A percentile compares a stretch with the other conserved stretches of the same genome.
These are phyloP conservation scores for Phycomyces nitens DNA, from an alignment of 192 early-diverging fungal species.

Conservation along the genomic window DNA sequence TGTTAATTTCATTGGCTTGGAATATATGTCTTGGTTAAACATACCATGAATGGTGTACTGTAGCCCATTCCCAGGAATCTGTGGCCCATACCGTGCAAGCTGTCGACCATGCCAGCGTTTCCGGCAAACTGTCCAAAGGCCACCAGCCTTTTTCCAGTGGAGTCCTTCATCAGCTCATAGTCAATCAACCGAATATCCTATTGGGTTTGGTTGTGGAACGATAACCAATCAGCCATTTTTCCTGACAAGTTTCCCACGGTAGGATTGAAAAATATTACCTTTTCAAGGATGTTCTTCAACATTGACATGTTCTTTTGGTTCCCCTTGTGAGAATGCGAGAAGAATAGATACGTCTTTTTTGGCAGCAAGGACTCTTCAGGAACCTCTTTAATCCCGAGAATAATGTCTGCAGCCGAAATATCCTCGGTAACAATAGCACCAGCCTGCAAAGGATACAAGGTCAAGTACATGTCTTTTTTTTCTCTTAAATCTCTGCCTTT, in stretches of 20 bases:
- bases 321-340: slow-evolving; percentile 98
- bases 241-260: background rate
- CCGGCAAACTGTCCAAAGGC: slow-evolving; percentile 93
- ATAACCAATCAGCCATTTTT: no score
- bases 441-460: slow-evolving; percentile 44
- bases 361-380: slow-evolving; percentile 76
- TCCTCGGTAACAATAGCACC: slow-evolving; percentile 87
- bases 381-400: slow-evolving; percentile 97
- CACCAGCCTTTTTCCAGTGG: slow-evolving; percentile 71
- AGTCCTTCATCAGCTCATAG: slow-evolving; percentile 91
- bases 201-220: background rate
- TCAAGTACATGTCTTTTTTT: no score
- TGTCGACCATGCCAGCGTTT: slow-evolving; percentile 93
- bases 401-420: slow-evolving; percentile 82
- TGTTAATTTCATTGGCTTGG: no score
- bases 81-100: slow-evolving; percentile 88
- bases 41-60: slow-evolving; percentile 90
- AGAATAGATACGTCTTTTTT: slow-evolving; percentile 90
- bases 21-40: background rate
- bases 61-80: slow-evolving; percentile 87
- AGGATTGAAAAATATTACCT: slow-evolving; percentile 45
- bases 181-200: slow-evolving; percentile 89
- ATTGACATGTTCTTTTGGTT: slow-evolving; percentile 91
- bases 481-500: no score
- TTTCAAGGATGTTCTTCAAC: slow-evolving; percentile 84